Conservation (phyloP, 2,329 filamentous ascomycete genomes). For the Arthroderma uncinatum region DNA sequence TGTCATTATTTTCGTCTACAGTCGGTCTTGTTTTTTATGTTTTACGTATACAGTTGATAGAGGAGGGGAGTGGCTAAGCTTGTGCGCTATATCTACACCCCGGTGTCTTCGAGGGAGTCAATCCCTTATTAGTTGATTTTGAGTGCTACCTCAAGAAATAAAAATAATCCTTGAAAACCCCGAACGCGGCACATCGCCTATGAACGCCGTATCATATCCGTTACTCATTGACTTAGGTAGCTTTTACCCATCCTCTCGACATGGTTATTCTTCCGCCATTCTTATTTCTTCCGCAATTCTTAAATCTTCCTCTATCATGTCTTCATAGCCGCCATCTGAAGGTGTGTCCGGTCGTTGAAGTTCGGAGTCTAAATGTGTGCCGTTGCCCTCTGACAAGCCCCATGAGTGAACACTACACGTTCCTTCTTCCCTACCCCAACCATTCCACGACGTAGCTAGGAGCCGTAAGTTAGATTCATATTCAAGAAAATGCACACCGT, state of each 20-base stretch:
- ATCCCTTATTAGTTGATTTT: too few relatives aligned
- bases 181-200: too few relatives aligned
- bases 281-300: not conserved
- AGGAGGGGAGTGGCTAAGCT: too few relatives aligned
- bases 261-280: too few relatives aligned
- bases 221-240: too few relatives aligned
- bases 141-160: too few relatives aligned
- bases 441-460: slow-evolving; percentile 71
- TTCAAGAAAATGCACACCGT: not conserved
- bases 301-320: too few relatives aligned
- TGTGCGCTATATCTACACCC: too few relatives aligned
- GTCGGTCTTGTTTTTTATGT: not conserved
- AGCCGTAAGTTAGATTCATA: slow-evolving; percentile 35
- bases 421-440: slow-evolving; percentile 58
- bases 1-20: not conserved
- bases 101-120: too few relatives aligned
- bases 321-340: not conserved
- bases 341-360: not conserved
- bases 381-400: slow-evolving; percentile 19
- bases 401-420: slow-evolving; percentile 70
- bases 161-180: too few relatives aligned
- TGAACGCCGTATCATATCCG: too few relatives aligned
- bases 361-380: slow-evolving; percentile 12
- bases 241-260: too few relatives aligned
- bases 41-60: not conserved